phyloP scores from a whole-genome alignment of 345 rosid genomes.

The Durio zibethinus region DNA sequence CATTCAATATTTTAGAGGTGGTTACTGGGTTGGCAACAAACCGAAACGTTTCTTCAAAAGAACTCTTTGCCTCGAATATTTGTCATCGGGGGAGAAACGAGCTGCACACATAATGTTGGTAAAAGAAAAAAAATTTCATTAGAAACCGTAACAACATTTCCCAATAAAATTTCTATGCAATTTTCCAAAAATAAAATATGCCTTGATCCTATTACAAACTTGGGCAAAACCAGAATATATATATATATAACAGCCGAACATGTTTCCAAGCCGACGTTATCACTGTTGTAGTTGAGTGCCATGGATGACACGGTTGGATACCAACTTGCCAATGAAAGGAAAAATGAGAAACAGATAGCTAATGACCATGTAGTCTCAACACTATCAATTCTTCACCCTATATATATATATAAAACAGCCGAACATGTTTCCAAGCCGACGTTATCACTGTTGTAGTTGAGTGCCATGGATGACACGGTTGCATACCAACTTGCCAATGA shows the following conservation, averaged over 20 bases:
- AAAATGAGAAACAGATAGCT: not conserved
- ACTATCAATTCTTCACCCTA: not conserved
- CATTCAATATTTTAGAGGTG: slow-evolving; percentile 62
- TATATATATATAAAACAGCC: not conserved
- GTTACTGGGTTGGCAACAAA: slow-evolving; percentile 64
- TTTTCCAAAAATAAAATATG: not conserved
- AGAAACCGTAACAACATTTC: not conserved
- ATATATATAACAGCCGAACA: not conserved
- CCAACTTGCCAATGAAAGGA: not conserved
- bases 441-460: not conserved
- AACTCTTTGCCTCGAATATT: slow-evolving; percentile 73
- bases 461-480: not conserved
- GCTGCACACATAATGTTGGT: slow-evolving; percentile 41
- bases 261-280: not conserved
- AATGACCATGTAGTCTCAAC: not conserved
- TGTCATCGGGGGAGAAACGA: slow-evolving; percentile 89
- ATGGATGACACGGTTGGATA: not conserved
- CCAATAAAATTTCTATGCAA: not conserved
- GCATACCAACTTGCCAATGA: not conserved
- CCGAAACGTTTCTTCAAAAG: slow-evolving; percentile 77
- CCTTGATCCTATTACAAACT: not conserved
- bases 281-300: not conserved
- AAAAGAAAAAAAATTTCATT: not conserved
- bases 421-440: not conserved
- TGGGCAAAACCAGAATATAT: not conserved